Evolutionary conservation across 2,329 filamentous ascomycete species (phyloP).

Genomic region (Aspergillus quadrilineatus): DNA sequence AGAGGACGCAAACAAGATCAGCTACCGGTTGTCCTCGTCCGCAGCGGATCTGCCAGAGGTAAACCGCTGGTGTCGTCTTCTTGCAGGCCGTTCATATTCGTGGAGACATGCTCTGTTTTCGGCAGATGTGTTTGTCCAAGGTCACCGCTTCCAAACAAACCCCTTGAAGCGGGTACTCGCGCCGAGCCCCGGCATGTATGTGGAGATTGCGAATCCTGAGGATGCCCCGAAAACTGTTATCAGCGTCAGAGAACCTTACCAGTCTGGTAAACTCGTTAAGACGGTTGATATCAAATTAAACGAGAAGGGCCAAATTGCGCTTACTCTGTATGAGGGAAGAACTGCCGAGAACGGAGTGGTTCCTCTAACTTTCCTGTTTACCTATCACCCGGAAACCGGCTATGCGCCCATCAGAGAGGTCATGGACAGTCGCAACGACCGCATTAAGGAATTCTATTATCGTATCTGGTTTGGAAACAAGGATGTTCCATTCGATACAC

Average conservation of each 20-base stretch:
- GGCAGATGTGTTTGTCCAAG: constrained; percentile 90
- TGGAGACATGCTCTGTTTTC: constrained; percentile 96
- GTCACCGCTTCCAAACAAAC: constrained; percentile 95
- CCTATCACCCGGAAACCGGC: constrained; percentile 89
- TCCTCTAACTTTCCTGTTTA: constrained; percentile 83
- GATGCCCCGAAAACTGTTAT: constrained; percentile 82
- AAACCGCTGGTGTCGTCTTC: constrained; percentile 81
- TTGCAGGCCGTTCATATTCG: constrained; percentile 81
- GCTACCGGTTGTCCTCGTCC: constrained; percentile 76
- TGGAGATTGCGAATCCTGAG: constrained; percentile 81
- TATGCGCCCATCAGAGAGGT: constrained; percentile 98
- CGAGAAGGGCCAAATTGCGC: constrained; percentile 73
- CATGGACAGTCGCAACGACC: constrained; percentile 93
- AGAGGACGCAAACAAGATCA: constrained; percentile 75
- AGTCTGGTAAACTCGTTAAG: constrained; percentile 81
- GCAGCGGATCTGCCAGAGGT: constrained; percentile 71
- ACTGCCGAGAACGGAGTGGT: constrained; percentile 80
- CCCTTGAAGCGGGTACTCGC: constrained; percentile 89
- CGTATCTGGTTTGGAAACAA: constrained; percentile 94
- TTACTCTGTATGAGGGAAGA: constrained; percentile 91
- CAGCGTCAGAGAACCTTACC: constrained; percentile 79
- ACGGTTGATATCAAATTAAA: constrained; percentile 81
- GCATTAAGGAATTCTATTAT: constrained; percentile 99
- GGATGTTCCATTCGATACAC: constrained; percentile 74
- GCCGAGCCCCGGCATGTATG: constrained; percentile 79